These are phyloP conservation scores for Diutina ranongensis DNA, from an alignment of 1,139 yeast species.

Conservation along the genomic window DNA sequence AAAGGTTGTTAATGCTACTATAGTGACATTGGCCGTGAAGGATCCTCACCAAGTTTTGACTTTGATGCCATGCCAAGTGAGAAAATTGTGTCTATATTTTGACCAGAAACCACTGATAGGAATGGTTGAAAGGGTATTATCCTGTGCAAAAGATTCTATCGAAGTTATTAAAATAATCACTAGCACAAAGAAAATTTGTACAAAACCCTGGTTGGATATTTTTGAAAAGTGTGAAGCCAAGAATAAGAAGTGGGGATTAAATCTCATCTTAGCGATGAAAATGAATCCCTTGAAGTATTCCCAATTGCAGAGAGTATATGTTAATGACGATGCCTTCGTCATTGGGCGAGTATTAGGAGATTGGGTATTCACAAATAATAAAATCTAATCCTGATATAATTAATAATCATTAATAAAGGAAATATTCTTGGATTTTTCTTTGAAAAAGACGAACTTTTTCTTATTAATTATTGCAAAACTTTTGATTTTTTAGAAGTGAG, in stretches of 20 bases:
- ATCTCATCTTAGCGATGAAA: neutral
- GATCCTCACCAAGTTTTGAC: neutral
- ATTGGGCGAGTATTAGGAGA: slow-evolving; percentile 1
- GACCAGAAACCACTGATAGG: neutral
- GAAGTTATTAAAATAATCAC: neutral
- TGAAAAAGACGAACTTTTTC: too few relatives aligned
- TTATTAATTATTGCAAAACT: too few relatives aligned
- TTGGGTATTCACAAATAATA: neutral
- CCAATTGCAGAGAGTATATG: neutral
- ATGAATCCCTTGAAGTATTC: neutral
- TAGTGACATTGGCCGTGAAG: neutral
- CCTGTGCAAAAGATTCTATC: neutral
- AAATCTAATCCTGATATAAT: too few relatives aligned
- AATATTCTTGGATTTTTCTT: too few relatives aligned
- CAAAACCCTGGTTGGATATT: neutral
- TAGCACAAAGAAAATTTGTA: neutral
- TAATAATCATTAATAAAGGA: too few relatives aligned
- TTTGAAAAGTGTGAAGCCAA: too few relatives aligned
- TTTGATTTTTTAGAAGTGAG: too few relatives aligned
- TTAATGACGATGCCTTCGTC: neutral
- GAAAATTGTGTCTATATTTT: neutral
- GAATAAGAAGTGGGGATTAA: neutral
- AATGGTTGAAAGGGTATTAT: neutral
- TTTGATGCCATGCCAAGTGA: neutral
- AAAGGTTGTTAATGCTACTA: neutral